Base-by-base conservation (phyloP, 1,284 basidiomycete genomes). In the Trichosporon sp. region DNA sequence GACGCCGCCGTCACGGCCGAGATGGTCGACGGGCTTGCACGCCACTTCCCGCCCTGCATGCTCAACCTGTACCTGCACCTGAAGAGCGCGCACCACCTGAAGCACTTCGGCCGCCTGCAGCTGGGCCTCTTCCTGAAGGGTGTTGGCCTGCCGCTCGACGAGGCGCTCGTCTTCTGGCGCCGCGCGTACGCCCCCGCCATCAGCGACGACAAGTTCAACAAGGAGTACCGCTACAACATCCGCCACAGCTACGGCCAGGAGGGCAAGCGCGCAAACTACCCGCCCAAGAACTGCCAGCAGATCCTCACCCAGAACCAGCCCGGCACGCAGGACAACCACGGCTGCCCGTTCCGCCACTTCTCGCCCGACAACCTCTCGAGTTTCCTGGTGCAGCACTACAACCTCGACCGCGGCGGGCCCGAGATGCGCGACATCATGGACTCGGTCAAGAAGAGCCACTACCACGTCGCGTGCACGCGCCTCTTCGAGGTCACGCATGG, bases 191-290 rank as follows among this genome's bases (percentile, higher is more conserved):
- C 82, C 32, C 86, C 83, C 60, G 87, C 85, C 42, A 88, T 92
- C 69, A 89, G 89, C 25, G 95, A 98, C 74, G 95, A 99, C 84
- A 92, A 95, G 83, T 99, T 99, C 85, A 95, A 95, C 85, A 99
- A 99, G 82, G 93, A 98, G 79, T 92, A 98, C 86, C 90, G 90
- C 76, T 99, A 99, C 84, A 99, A 99, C 77, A 95, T 99, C 75
- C 90, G 96, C 47, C 97, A 99, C 83, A 90, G 89, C 9, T 99
- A 92, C 80, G 97, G 97, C 60, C 85, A 98, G 56, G 97, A 99
- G 81, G 97, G 97, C 8, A 92, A 91, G 78, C 88, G 96, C 51
- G 91, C 91, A 65, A 98, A 98, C 83, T 99, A 99, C 81, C 88
- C 93, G 3, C 95, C 97, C 0, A 93, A 91, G 84, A 96, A 95